A percentile compares a stretch with the other conserved stretches of the same genome.
Conservation (phyloP, 352 stramenopile species). For the Phytophthora cryptogea region DNA sequence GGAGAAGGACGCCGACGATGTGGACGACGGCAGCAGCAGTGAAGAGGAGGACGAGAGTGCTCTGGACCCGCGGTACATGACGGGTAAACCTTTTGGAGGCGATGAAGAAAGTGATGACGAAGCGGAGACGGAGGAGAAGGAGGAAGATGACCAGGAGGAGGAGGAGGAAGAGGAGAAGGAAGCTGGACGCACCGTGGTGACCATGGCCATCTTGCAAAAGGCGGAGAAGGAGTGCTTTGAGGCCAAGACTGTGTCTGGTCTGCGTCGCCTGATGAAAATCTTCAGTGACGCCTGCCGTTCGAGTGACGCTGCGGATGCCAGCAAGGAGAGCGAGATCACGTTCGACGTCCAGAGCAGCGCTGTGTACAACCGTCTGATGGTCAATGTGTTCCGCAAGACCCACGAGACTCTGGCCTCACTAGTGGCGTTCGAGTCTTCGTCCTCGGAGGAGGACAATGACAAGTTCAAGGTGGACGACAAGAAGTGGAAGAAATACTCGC, state of each 20-base stretch:
- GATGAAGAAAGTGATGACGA: slow-evolving; percentile 42
- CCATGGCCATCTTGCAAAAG: slow-evolving; percentile 69
- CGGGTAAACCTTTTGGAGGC: slow-evolving; percentile 35
- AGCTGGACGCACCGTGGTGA: slow-evolving; percentile 69
- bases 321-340: slow-evolving; percentile 73
- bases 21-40: slow-evolving; percentile 64
- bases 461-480: slow-evolving; percentile 67
- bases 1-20: slow-evolving; percentile 51
- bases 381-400: slow-evolving; percentile 91
- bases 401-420: slow-evolving; percentile 89
- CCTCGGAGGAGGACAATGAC: slow-evolving; percentile 32
- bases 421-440: slow-evolving; percentile 48
- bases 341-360: slow-evolving; percentile 94
- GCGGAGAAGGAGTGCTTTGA: slow-evolving; percentile 92
- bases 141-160: slow-evolving; percentile 21
- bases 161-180: slow-evolving; percentile 30
- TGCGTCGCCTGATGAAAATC: slow-evolving; percentile 93
- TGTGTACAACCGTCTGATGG: slow-evolving; percentile 96
- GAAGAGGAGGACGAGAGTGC: slow-evolving; percentile 86
- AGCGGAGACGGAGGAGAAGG: slow-evolving; percentile 30
- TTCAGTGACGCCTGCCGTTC: slow-evolving; percentile 95
- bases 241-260: slow-evolving; percentile 80
- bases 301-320: slow-evolving; percentile 80
- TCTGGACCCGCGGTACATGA: slow-evolving; percentile 81
- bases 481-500: slow-evolving; percentile 80